Evolutionary conservation across 2,329 filamentous ascomycete genomes (phyloP), one percentile per base, ranked within the genome.

Genomic region (Exutisphaerella laricina): DNA sequence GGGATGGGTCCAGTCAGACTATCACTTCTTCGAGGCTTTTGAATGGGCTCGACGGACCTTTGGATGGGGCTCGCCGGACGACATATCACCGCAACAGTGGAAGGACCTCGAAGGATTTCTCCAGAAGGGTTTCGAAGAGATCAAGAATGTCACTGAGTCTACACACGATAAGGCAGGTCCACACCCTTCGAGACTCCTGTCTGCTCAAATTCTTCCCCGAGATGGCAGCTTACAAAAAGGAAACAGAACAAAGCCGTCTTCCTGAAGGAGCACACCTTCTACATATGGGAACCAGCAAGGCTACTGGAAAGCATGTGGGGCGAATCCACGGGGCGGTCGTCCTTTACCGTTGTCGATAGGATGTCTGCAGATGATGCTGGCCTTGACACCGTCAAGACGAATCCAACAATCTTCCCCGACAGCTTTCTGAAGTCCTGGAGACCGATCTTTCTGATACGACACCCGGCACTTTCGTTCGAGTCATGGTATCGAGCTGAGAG

Each of bases 211-310:
- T n/a, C n/a, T n/a, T n/a, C n/a, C n/a, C n/a, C n/a, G n/a, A n/a
- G n/a, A n/a, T n/a, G n/a, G n/a, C n/a, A n/a, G n/a, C n/a, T n/a
- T n/a, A n/a, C n/a, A n/a, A n/a, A n/a, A n/a, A n/a, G n/a, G n/a
- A n/a, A n/a, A 2, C 37, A 39, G 37, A 29, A 29, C 23, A 30
- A 30, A 21, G n/a, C 12, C 8, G n/a, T 39, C 4, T 17, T 39
- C 23, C 14, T 39, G n/a, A 39, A 39, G 14, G 37, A 39, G 25
- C 37, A 39, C 25, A 39, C 37, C 7, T 39, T 39, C 37, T 39
- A 39, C 21, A 18, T 39, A 17, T 39, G 37, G 37, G 37, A 39
- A n/a, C 37, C 37, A 7, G 8, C 26, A 17, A 23, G 18, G n/a
- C 37, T 40, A 18, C 22, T 21, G 9, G 25, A 31, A 20, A 40